Percentiles rank a stretch among this genome's conserved stretches.
These are phyloP conservation scores for Rhodotorula sp. DNA, from an alignment of 1,284 basidiomycete species.

Conservation along the genomic window DNA sequence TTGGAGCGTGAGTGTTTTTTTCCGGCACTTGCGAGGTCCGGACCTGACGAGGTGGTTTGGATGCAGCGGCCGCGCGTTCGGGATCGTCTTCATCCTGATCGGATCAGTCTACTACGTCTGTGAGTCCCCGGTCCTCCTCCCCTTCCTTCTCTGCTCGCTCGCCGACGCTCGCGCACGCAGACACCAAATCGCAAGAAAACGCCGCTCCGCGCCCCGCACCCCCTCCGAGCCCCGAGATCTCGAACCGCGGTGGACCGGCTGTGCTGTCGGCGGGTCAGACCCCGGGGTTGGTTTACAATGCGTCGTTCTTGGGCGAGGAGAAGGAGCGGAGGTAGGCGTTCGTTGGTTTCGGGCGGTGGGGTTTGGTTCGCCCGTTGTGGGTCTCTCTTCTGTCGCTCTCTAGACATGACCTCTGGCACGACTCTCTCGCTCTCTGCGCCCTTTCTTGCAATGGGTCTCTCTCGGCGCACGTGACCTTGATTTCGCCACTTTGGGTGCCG, in stretches of 20 bases:
- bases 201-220: slow-evolving; percentile 3
- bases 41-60: too few species aligned
- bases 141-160: not conserved
- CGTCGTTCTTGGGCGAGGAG: not conserved
- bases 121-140: not conserved
- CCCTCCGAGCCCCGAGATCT: not conserved
- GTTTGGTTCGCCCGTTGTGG: not conserved
- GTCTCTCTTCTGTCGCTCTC: not conserved
- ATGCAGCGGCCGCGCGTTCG: slow-evolving; percentile 70
- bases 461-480: too few species aligned
- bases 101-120: slow-evolving; percentile 83
- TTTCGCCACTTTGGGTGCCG: too few species aligned
- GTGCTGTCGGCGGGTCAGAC: slow-evolving; percentile 23
- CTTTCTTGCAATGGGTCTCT: not conserved
- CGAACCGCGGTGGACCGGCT: slow-evolving; percentile 2
- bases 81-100: slow-evolving; percentile 71
- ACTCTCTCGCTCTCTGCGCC: not conserved
- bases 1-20: slow-evolving; percentile 64
- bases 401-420: not conserved
- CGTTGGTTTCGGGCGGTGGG: not conserved
- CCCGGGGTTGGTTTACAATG: slow-evolving; percentile 14
- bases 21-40: not conserved
- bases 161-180: slow-evolving; percentile 2
- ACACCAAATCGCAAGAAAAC: slow-evolving; percentile 43
- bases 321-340: slow-evolving; percentile 1